phyloP scores from a whole-genome alignment of 2,329 filamentous ascomycete genomes.

The Monilinia vaccinii-corymbosi region DNA sequence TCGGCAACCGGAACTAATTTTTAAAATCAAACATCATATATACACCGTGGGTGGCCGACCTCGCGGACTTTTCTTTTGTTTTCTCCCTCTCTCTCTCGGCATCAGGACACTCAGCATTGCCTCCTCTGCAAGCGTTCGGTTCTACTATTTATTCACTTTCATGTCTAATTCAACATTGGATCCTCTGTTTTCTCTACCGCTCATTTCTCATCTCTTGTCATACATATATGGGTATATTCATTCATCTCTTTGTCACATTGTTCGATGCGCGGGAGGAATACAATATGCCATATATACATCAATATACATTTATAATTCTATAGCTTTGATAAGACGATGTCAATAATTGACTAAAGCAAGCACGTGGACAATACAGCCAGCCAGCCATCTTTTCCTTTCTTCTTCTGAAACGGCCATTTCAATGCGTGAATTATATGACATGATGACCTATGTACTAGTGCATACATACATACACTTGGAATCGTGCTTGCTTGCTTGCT shows the following conservation, averaged over 20 bases:
- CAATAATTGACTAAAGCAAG: background rate
- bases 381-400: too few species aligned
- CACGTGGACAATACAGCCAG: background rate
- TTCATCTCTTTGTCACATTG: background rate
- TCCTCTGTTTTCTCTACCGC: background rate
- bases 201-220: background rate
- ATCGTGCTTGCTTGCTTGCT: too few species aligned
- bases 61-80: background rate
- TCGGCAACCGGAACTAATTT: background rate
- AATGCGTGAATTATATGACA: background rate
- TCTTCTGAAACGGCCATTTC: background rate
- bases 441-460: too few species aligned
- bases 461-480: too few species aligned
- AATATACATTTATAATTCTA: background rate
- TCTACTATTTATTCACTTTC: background rate
- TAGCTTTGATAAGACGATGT: background rate
- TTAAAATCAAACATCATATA: background rate
- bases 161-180: conserved; percentile 4
- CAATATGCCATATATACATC: background rate
- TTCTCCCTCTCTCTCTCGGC: background rate
- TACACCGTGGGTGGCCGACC: background rate
- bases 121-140: background rate
- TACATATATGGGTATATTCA: background rate
- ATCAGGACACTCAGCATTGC: background rate
- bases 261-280: background rate